Evolutionary conservation across 441 rosid genomes (phyloP).

Genomic region (Gossypium aridum): DNA sequence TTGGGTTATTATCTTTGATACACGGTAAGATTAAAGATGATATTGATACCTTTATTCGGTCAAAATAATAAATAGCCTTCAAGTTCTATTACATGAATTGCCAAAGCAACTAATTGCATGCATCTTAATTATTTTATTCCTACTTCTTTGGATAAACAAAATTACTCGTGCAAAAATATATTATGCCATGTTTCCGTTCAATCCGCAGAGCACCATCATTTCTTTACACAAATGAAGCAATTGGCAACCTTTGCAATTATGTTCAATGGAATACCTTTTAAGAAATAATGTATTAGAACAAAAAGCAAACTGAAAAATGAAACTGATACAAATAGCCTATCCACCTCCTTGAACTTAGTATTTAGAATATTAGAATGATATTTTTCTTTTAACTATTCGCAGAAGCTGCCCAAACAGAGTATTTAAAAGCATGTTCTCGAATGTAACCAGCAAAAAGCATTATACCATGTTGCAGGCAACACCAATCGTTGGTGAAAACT

Average conservation of each 20-base stretch:
- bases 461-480: constrained; percentile 76
- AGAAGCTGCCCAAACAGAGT: constrained; percentile 3
- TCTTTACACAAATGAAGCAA: constrained; percentile 5
- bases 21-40: neutral
- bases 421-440: neutral
- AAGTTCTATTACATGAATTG: constrained; percentile 14
- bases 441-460: constrained; percentile 6
- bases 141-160: neutral
- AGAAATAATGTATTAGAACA: neutral
- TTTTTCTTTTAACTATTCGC: constrained; percentile 1
- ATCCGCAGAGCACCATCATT: neutral
- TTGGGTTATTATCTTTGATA: constrained; percentile 4
- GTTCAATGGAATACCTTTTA: neutral
- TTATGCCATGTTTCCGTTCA: neutral
- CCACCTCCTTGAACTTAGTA: constrained; percentile 17
- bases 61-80: constrained; percentile 1
- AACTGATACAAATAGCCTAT: neutral
- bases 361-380: neutral
- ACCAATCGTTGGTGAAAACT: constrained; percentile 54
- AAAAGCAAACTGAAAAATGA: constrained; percentile 7
- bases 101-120: neutral
- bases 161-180: neutral
- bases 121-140: neutral
- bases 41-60: neutral
- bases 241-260: neutral